Base-by-base conservation (phyloP, 352 stramenopile genomes). In the Phytopythium vexans region DNA sequence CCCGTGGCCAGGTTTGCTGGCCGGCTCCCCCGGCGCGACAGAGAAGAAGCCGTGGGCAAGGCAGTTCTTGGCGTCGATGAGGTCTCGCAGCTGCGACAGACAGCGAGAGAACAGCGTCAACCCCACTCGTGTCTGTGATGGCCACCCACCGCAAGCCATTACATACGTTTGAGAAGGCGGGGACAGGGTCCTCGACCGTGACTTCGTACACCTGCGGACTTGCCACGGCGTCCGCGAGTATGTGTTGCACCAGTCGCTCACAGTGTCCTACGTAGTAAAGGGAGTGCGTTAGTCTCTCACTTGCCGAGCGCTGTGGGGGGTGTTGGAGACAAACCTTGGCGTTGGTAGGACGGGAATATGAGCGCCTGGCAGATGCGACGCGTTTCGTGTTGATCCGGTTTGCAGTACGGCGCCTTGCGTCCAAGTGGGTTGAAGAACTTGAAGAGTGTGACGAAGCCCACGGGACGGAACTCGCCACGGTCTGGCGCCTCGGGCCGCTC, bases 301-400 rank as follows among this genome's bases (percentile, higher is more conserved):
- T 27, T 27, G 21, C 21, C 21, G 21, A 27, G 2, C 21, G 21
- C 2, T 27, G 21, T 27, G 21, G 21, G 21, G 21, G 21, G 21
- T 27, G 21, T 27, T 27, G 42, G n/a, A 46, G 12, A 53, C 33
- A 32, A 31, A 88, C 80, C 79, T 79, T 93, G 85, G 1, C 82
- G 81, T 60, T 95, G 85, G 54, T 86, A 78, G 0, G 72, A 75
- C 3, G 85, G 82, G 53, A 93, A 87, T 15, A 95, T 67, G 11
- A 95, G 69, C 8, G 74, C 85, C 40, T 95, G 85, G 52, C 85
- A 95, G 56, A 95, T 93, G 35, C 85, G 80, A 42, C 86, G 82
- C 12, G 77, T 90, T 54, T 92, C 73, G 21, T 83, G 85, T 52
- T 80, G 73, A 16, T 60, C 56, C 12, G 54, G 51, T 38, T 62